Evolutionary conservation across 2,329 filamentous ascomycete species (phyloP), one percentile per base, ranked within the genome.

Genomic region (Xylaria sp.): DNA sequence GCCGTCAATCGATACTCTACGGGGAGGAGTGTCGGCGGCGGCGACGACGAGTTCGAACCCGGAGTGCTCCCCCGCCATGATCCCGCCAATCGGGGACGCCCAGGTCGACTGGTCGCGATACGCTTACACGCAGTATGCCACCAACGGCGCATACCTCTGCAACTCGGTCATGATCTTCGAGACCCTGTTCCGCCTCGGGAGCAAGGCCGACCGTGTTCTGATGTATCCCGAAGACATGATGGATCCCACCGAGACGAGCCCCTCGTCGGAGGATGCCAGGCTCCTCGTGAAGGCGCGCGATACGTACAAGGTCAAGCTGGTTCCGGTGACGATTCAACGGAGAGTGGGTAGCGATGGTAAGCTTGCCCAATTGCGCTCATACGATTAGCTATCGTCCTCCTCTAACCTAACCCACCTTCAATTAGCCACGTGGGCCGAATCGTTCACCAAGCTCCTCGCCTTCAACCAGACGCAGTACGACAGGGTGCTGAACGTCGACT

Each of bases 361-460:
- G 69, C 61, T 34, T 24, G 4, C 18, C 11, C 20, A 19, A 16
- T 3, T n/a, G 17, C 4, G 9, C 29, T n/a, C 21, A 2, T 40
- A n/a, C 1, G 18, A 9, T 9, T 17, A 18, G 3, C n/a, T n/a
- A 4, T 17, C 7, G 7, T 22, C 17, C 2, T 40, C 20, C 9
- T 54, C 50, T 57, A 53, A 57, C 48, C 24, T 17, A n/a, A n/a
- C n/a, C n/a, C n/a, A n/a, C n/a, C 2, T 43, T 18, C 24, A 46
- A 44, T 21, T 11, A 60, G 76, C 72, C 17, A 84, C 83, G 1
- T 88, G 85, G 85, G 81, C 84, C 52, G 79, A 82, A 34, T 85
- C 82, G 2, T 85, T 84, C 62, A 87, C 85, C 19, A 90, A 91
- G 66, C 78, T 89, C 29, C 77, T 88, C 18, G 84, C 86, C 2